Conservation (phyloP, 805 yeast species). For the Lipomyces starkeyi region DNA sequence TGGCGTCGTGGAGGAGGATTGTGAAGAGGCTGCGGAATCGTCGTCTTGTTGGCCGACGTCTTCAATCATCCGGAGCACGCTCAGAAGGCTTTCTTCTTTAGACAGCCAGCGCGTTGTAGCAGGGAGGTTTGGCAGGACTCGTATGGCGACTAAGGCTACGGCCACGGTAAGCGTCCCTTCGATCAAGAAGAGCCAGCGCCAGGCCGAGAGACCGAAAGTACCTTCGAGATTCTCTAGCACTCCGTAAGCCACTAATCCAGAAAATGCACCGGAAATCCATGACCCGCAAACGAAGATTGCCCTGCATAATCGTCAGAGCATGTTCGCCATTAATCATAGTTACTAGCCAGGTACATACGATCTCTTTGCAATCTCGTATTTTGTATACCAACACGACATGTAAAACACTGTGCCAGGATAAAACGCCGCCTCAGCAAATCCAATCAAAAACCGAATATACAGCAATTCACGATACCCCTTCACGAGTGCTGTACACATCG, state of each 20-base stretch:
- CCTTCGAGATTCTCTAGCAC: constrained; percentile 55
- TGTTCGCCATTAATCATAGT: constrained; percentile 40
- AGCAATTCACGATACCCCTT: constrained; percentile 53
- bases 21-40: constrained; percentile 35
- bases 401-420: constrained; percentile 58
- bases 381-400: constrained; percentile 63
- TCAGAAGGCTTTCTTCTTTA: constrained; percentile 54
- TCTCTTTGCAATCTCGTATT: constrained; percentile 57
- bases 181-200: constrained; percentile 64
- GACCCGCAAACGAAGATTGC: constrained; percentile 60
- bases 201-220: constrained; percentile 51
- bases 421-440: constrained; percentile 57
- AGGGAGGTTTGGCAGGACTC: constrained; percentile 61
- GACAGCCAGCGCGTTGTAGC: constrained; percentile 55
- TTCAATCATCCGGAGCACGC: constrained; percentile 49
- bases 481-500: constrained; percentile 55
- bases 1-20: not conserved
- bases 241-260: constrained; percentile 62
- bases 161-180: constrained; percentile 61
- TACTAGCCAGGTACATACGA: constrained; percentile 40
- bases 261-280: constrained; percentile 57
- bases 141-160: constrained; percentile 54
- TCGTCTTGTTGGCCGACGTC: constrained; percentile 53
- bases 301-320: not conserved
- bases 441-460: constrained; percentile 54